These are phyloP conservation scores for Cenchrus americanus DNA, from an alignment of 176 grass and related monocot species.

Conservation along the genomic window DNA sequence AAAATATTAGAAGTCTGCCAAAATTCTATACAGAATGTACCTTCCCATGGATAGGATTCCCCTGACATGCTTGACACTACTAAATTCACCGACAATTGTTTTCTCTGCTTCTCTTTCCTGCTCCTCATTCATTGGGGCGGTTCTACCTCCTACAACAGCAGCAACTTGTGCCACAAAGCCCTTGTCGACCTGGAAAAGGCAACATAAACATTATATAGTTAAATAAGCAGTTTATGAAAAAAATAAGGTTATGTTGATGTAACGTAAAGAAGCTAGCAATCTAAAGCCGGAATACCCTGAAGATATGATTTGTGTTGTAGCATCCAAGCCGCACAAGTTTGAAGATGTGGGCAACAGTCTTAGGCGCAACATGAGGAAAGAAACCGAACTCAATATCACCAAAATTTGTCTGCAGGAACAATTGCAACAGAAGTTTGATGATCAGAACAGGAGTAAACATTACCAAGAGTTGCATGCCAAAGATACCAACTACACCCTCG, in stretches of 20 bases:
- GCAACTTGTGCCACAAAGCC: constrained; percentile 99
- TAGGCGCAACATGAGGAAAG: constrained; percentile 83
- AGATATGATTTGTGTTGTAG: constrained; percentile 97
- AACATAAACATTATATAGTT: neutral
- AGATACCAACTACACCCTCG: neutral
- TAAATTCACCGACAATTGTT: constrained; percentile 94
- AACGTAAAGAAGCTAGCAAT: neutral
- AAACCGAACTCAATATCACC: constrained; percentile 98
- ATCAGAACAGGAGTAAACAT: constrained; percentile 15
- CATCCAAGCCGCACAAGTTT: constrained; percentile 91
- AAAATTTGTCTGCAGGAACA: constrained; percentile 72
- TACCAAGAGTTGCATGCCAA: neutral
- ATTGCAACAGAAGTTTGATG: constrained; percentile 19
- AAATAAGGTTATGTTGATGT: neutral
- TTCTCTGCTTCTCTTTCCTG: constrained; percentile 76
- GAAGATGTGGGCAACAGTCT: constrained; percentile 91
- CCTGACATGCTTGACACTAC: constrained; percentile 90
- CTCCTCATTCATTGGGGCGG: constrained; percentile 75
- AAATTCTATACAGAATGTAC: constrained; percentile 42
- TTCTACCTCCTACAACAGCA: constrained; percentile 78
- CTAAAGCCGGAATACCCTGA: constrained; percentile 60
- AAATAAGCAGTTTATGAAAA: constrained; percentile 3
- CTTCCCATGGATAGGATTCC: constrained; percentile 99
- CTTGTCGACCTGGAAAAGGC: constrained; percentile 77
- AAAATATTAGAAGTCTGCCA: constrained; percentile 1